Evolutionary conservation across 2,329 filamentous ascomycete species (phyloP), one percentile per base, ranked within the genome.

Genomic region (Thermochaetoides dissita): DNA sequence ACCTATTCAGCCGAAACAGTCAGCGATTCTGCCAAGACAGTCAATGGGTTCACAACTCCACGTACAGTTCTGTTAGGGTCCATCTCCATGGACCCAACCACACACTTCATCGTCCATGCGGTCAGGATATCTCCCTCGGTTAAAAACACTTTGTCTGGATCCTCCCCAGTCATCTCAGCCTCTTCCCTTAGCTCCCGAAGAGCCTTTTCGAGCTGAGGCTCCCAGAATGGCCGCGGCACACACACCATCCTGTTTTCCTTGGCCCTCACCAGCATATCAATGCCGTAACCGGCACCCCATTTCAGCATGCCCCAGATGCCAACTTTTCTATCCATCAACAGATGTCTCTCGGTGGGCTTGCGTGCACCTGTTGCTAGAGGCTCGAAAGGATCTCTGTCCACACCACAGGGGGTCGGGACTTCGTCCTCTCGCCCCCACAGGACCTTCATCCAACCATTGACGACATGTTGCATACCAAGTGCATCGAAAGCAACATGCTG

Each of bases 401-500:
- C 36, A 2, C 51, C 56, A 10, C 17, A 24, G 5, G 17, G 17
- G 17, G 17, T 24, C 48, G 49, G 51, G 2, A 68, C 53, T 38
- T 64, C 55, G 17, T 55, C 50, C 8, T 60, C 61, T 6, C 53
- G 51, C 1, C 61, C 63, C 8, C 55, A 50, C 5, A 70, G 50
- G 4, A 66, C 56, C 5, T 59, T 41, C 1, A 51, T 56, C 67
- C 67, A 70, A n/a, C 53, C 59, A 8, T 59, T 51, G 1, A 68
- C 44, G 7, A 71, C 51, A 3, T 55, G 57, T 6, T 55, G 45
- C 41, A 58, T 55, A 1, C 61, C 66, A 46, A 65, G 57, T 3
- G 58, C 62, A 50, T 71, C 67, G 42, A 61, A 58, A 1, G 64
- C 46, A 0, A 59, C 60, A 46, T 71, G 68, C n/a, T 60, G 56